Base-by-base conservation (phyloP, 2,329 filamentous ascomycete species). In the Penicillium palitans region DNA sequence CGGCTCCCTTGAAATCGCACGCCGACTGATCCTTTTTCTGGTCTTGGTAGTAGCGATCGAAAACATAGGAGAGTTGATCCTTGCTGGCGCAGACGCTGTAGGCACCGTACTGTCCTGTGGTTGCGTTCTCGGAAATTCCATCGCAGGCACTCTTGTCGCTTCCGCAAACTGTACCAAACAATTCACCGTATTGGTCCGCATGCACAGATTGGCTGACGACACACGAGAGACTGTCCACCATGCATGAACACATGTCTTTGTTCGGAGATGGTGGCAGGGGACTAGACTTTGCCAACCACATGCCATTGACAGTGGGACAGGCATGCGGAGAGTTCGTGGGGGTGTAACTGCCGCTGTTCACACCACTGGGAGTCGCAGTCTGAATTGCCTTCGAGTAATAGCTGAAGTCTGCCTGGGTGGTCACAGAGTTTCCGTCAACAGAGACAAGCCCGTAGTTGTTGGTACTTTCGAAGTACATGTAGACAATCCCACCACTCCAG, bases 401-500 rank as follows among this genome's bases (percentile, higher is more conserved):
- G 13, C n/a, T 31, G 35, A 54, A 57, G 4, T 46, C 55, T 13
- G 19, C 8, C 6, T 42, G 82, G 61, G 87, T 89, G 61, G 77
- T 84, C 61, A 88, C 90, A 51, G 79, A 79, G 70, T 79, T 79
- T 67, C 83, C 82, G 50, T 80, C 89, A 45, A 97, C 83, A 78
- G 89, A 83, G 83, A 73, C 67, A 19, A 74, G 57, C 54, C 65
- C 93, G 71, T 91, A 98, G 74, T 96, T 81, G 80, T 97, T 97
- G 50, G 76, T 80, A 76, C 96, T 92, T 80, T 96, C 83, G 80
- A 91, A 93, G 82, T 93, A 98, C 91, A 96, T 96, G 84, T 97
- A 98, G 72, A 97, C 91, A 65, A 98, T 96, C 76, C 93, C 95
- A 66, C 95, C 95, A 49, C 90, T 95, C 85, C 93, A 93, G 70